Evolutionary conservation across 768 basidiomycete species (phyloP), one percentile per base, ranked within the genome.

Genomic region (Amanita muscaria): DNA sequence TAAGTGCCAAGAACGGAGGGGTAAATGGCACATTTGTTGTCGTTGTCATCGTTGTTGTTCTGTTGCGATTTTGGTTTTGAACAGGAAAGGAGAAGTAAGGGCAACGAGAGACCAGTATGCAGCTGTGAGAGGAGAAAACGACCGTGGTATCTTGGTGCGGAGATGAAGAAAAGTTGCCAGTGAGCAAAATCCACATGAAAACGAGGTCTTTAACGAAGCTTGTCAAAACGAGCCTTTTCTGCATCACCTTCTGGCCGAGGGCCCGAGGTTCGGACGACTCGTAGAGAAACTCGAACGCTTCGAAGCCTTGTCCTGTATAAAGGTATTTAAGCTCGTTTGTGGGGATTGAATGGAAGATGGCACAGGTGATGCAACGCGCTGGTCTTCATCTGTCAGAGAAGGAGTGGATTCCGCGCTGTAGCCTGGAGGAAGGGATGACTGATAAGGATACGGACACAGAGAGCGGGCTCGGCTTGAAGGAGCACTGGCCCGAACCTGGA

Each of bases 131-230:
- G 0, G 90, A 83, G 63, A 98, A 98, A 8, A 91, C 75, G 18
- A 83, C 84, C 1, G 83, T 90, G 1, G 82, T 74, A 44, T 69
- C 74, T 46, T 86, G 83, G 45, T 80, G 79, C 44, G 74, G 73
- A 1, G 72, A 59, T 1, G 79, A 76, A 1, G 76, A 79, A 53
- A 80, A 82, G 46, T 73, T 78, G 38, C 82, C 82, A 0, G 79
- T 76, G 49, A 93, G 75, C 0, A 83, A 74, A 43, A 98, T 81
- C 94, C 93, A 97, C 90, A 92, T 94, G 68, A 84, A 96, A 18
- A 93, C 87, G 22, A 96, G 72, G 57, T 97, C 94, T 62, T 90
- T 89, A n/a, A 48, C 89, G 79, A 8, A 96, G 76, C 64, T 91
- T 88, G 61, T 90, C 88, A 31, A 88, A 65, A 11, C 88, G 68